Conservation (phyloP, 2,329 filamentous ascomycete genomes). For the Ophiostoma sp. region DNA sequence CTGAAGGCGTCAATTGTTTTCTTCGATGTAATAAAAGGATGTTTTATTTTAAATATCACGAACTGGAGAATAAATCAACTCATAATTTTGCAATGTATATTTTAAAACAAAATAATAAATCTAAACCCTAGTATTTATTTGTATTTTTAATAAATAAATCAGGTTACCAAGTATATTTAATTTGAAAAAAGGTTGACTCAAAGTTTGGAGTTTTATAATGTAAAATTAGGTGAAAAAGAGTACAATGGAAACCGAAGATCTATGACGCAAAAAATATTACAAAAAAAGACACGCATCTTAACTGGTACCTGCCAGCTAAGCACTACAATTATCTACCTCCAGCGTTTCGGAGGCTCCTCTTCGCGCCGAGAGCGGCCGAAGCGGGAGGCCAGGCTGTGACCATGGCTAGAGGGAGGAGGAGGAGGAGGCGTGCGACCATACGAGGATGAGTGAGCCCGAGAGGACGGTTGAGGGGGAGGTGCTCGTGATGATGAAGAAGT, state of each 20-base stretch:
- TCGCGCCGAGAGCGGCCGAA: background rate
- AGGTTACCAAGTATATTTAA: too few relatives aligned
- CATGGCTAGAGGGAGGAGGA: background rate
- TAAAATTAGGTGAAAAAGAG: background rate
- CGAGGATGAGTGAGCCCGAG: background rate
- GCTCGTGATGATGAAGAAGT: background rate
- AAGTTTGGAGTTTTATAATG: background rate
- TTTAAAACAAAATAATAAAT: too few relatives aligned
- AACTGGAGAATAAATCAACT: too few relatives aligned
- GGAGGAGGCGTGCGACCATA: background rate
- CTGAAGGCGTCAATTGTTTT: too few relatives aligned
- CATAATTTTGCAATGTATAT: too few relatives aligned
- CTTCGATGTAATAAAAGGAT: background rate
- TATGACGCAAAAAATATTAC: background rate
- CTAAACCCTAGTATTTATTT: too few relatives aligned
- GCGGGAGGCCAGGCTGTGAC: background rate
- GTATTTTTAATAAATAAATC: too few relatives aligned
- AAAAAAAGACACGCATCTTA: background rate
- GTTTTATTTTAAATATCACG: background rate
- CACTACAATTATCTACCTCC: background rate
- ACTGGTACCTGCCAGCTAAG: background rate
- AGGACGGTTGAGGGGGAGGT: background rate
- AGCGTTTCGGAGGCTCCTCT: background rate
- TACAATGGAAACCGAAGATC: background rate
- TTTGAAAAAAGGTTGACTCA: too few relatives aligned